Conservation (phyloP, 305 asterid species). For the Salvia sclarea region DNA sequence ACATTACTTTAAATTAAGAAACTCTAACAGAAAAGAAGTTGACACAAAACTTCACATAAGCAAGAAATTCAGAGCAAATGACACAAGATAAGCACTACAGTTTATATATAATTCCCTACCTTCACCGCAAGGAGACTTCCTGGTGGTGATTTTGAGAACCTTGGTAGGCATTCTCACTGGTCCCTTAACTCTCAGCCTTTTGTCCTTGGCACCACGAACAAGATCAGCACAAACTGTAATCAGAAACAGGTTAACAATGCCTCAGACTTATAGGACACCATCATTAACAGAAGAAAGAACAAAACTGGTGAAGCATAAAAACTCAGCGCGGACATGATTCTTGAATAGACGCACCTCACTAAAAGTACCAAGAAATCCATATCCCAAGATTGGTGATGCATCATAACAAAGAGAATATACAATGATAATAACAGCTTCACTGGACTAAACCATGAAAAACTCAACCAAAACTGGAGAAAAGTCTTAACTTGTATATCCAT, state of each 20-base stretch:
- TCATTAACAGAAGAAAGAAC: background rate
- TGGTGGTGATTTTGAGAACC: conserved; percentile 72
- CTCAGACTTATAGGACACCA: background rate
- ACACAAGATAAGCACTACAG: background rate
- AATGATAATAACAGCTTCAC: too few relatives aligned
- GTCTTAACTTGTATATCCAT: too few relatives aligned
- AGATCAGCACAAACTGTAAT: conserved; percentile 73
- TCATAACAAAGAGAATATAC: too few relatives aligned
- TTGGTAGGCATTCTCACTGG: conserved; percentile 94
- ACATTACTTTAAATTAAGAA: background rate
- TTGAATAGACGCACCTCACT: background rate
- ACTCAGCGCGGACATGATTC: background rate
- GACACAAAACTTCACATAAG: background rate
- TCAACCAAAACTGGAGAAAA: too few relatives aligned
- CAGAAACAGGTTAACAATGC: background rate
- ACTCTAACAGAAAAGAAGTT: background rate
- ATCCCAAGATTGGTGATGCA: background rate
- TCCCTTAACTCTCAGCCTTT: conserved; percentile 79
- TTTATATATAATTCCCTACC: conserved; percentile 44
- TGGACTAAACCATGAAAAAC: too few relatives aligned
- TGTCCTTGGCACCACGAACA: conserved; percentile 88
- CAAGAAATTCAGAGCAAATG: background rate
- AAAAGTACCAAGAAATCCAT: background rate
- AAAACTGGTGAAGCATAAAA: background rate
- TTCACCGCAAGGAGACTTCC: conserved; percentile 95